Base-by-base conservation (phyloP, 2,329 filamentous ascomycete genomes). In the Exophiala phaeomuriformis region DNA sequence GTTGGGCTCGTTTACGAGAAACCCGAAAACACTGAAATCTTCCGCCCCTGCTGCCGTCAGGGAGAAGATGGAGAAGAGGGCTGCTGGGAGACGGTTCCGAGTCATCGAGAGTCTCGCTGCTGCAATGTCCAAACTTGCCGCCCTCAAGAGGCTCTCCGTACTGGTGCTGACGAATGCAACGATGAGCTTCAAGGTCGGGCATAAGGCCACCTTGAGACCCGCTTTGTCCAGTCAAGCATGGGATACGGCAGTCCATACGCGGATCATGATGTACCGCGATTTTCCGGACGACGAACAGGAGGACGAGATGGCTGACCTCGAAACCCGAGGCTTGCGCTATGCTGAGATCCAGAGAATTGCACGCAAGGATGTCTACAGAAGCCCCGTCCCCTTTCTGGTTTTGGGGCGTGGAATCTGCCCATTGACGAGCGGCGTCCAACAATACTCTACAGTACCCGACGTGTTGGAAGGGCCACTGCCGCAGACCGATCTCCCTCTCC, bases 241-340 rank as follows among this genome's bases (percentile, higher is more conserved):
- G 90, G 90, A 95, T 56, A 82, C 81, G 59, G 85, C 83, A 32
- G 74, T 95, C 36, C 80, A 82, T 57, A 86, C 82, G 40, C 78
- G 89, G 50, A 68, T 95, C 56, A 84, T 85, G 28, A 69, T 95
- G 33, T 95, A 93, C 68, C 79, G 86, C 63, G 88, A 95, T 71
- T 90, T 81, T 79, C 78, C 75, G 12, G 55, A 47, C 70, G 73
- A 62, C 64, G 68, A 76, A 71, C 54, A 53, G 69, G 71, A 49
- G 69, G 71, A 41, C 70, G 71, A 42, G 69, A 75, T 77, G 60
- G 31, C 46, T 12, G 30, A 44, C 19, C 31, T 53, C n/a, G 44
- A 53, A 39, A 44, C 40, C n/a, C 47, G 28, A 28, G 52, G 47
- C 2, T 69, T 80, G 41, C 77, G 80, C 53, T 75, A 86, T 60